Conservation (phyloP, 2,329 filamentous ascomycete genomes). For the Rhinocladiella mackenziei region DNA sequence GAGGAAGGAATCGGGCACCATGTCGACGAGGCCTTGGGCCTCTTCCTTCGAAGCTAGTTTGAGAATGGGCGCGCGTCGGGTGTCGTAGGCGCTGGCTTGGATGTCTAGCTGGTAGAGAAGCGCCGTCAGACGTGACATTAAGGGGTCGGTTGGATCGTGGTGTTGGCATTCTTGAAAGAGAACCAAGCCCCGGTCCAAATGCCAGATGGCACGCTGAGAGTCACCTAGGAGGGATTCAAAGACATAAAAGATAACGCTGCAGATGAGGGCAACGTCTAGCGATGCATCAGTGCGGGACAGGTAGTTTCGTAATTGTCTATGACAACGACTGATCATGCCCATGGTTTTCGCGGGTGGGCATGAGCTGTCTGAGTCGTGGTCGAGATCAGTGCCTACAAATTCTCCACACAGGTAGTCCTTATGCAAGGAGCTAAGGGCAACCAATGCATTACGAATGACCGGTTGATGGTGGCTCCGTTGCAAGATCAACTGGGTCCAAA, state of each 20-base stretch:
- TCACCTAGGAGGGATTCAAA: slow-evolving; percentile 31
- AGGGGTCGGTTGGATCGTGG: not conserved
- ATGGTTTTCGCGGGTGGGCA: slow-evolving; percentile 3
- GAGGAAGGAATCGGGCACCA: slow-evolving; percentile 3
- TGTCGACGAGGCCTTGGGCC: not conserved
- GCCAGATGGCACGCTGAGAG: slow-evolving; percentile 26
- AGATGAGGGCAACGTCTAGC: slow-evolving; percentile 28
- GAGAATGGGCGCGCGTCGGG: slow-evolving; percentile 15
- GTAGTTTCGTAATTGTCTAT: slow-evolving; percentile 29
- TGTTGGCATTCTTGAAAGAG: slow-evolving; percentile 1
- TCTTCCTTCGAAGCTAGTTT: slow-evolving; percentile 11
- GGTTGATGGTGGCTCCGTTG: slow-evolving; percentile 59
- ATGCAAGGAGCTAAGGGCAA: slow-evolving; percentile 63
- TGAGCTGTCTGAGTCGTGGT: not conserved
- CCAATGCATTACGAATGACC: slow-evolving; percentile 60
- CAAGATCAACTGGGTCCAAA: slow-evolving; percentile 61
- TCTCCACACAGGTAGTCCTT: slow-evolving; percentile 39
- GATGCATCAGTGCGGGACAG: slow-evolving; percentile 26
- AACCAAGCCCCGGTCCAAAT: slow-evolving; percentile 29
- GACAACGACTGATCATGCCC: slow-evolving; percentile 27
- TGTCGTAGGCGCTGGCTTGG: slow-evolving; percentile 27
- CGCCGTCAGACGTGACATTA: not conserved
- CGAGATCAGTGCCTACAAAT: not conserved
- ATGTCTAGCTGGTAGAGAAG: slow-evolving; percentile 23
- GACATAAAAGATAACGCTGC: slow-evolving; percentile 31